phyloP scores from a whole-genome alignment of 2,329 filamentous ascomycete genomes.

The Botryotinia narcissicola region DNA sequence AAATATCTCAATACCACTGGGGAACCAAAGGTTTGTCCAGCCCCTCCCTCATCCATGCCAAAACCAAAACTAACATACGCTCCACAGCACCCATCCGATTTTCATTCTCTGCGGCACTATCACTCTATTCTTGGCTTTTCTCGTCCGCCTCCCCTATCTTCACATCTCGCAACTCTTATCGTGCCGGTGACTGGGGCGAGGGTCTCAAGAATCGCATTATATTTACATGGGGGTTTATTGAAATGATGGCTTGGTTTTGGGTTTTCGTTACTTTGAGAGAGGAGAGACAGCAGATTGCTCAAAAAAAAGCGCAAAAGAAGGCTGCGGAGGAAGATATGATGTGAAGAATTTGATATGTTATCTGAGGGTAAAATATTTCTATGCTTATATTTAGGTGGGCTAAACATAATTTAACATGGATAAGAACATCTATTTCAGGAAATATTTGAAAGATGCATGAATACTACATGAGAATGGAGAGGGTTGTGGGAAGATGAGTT shows the following conservation, averaged over 20 bases:
- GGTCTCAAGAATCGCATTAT: slow-evolving; percentile 79
- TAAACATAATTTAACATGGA: background rate
- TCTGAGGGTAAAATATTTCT: background rate
- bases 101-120: slow-evolving; percentile 57
- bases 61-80: slow-evolving; percentile 1
- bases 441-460: background rate
- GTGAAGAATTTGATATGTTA: slow-evolving; percentile 23
- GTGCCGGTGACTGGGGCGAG: slow-evolving; percentile 53
- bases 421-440: slow-evolving; percentile 3
- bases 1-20: slow-evolving; percentile 62
- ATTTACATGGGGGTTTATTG: slow-evolving; percentile 81
- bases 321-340: slow-evolving; percentile 40
- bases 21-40: slow-evolving; percentile 60
- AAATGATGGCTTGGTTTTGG: slow-evolving; percentile 87
- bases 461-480: background rate
- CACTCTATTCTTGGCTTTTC: slow-evolving; percentile 65
- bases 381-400: background rate
- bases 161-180: slow-evolving; percentile 41
- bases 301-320: slow-evolving; percentile 36
- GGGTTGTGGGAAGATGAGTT: background rate
- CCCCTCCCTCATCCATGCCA: slow-evolving; percentile 43
- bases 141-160: slow-evolving; percentile 51
- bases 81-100: slow-evolving; percentile 59
- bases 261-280: slow-evolving; percentile 69
- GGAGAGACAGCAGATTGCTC: slow-evolving; percentile 48